Percentiles rank a stretch among this genome's conserved stretches.
phyloP scores from a whole-genome alignment of 2,329 filamentous ascomycete species.

The Aspergillus novofumigatus region DNA sequence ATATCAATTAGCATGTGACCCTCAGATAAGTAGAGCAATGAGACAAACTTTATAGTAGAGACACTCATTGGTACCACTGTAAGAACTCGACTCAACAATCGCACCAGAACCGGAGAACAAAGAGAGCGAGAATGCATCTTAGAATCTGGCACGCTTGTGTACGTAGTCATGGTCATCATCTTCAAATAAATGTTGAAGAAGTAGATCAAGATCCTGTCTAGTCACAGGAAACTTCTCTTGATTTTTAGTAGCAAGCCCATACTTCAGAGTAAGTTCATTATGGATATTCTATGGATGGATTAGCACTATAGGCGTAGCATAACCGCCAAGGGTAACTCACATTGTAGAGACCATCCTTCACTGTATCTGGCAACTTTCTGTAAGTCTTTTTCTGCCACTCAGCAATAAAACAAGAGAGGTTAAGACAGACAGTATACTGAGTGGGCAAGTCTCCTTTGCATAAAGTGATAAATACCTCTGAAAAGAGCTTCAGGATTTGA shows the following conservation, averaged over 20 bases:
- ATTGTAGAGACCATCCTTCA: too few species aligned
- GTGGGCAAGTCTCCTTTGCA: too few species aligned
- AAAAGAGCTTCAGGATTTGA: too few species aligned
- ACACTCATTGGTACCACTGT: conserved; percentile 9
- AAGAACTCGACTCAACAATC: conserved; percentile 12
- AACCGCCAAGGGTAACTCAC: too few species aligned
- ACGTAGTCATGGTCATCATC: conserved; percentile 7
- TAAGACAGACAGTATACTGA: too few species aligned
- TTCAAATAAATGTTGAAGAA: conserved; percentile 11
- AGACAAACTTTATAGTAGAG: conserved; percentile 12
- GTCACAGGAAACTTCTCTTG: conserved; percentile 9
- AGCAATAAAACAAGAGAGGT: too few species aligned
- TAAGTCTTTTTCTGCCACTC: too few species aligned
- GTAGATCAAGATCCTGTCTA: conserved; percentile 14
- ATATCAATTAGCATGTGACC: not conserved
- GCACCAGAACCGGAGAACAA: not conserved
- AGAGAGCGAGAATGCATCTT: not conserved
- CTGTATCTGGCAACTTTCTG: too few species aligned
- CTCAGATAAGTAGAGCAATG: not conserved
- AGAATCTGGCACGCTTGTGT: conserved; percentile 1
- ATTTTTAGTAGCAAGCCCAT: conserved; percentile 10
- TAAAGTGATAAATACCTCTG: too few species aligned
- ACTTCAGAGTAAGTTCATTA: too few species aligned
- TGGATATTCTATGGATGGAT: too few species aligned
- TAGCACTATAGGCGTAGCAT: too few species aligned